phyloP scores from a whole-genome alignment of 495 filamentous ascomycete species.

The Pyronema domesticum region DNA sequence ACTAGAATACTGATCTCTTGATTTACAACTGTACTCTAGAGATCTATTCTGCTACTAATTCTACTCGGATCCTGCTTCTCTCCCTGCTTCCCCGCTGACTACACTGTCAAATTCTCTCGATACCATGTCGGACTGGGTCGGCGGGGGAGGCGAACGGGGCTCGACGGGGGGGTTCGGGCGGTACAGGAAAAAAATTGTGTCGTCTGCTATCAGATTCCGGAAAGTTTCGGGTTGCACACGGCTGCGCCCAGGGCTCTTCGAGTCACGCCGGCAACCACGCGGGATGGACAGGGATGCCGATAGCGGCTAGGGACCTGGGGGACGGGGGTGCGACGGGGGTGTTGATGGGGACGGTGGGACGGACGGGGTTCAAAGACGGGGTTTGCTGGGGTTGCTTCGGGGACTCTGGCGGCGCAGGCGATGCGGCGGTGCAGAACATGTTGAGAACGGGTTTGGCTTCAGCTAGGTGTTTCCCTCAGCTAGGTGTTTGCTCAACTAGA shows the following conservation, averaged over 20 bases:
- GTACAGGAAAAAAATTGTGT: not conserved
- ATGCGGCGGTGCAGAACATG: too few species aligned
- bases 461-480: too few species aligned
- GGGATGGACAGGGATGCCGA: not conserved
- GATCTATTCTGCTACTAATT: too few species aligned
- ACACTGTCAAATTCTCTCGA: not conserved
- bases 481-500: too few species aligned
- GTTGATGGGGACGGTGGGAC: not conserved
- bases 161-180: not conserved
- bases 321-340: not conserved
- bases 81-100: not conserved
- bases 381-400: too few species aligned
- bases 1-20: not conserved
- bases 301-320: too few species aligned
- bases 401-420: too few species aligned
- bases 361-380: too few species aligned
- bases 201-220: not conserved
- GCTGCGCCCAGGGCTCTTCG: not conserved
- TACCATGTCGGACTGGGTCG: not conserved
- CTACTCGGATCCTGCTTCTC: too few species aligned
- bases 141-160: conserved; percentile 1
- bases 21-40: not conserved
- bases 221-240: conserved; percentile 2
- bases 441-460: too few species aligned
- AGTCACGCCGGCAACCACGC: not conserved